A percentile compares a stretch with the other conserved stretches of the same genome.
Evolutionary conservation across 192 early-diverging fungal species (phyloP).

Genomic region (Coemansia sp.): DNA sequence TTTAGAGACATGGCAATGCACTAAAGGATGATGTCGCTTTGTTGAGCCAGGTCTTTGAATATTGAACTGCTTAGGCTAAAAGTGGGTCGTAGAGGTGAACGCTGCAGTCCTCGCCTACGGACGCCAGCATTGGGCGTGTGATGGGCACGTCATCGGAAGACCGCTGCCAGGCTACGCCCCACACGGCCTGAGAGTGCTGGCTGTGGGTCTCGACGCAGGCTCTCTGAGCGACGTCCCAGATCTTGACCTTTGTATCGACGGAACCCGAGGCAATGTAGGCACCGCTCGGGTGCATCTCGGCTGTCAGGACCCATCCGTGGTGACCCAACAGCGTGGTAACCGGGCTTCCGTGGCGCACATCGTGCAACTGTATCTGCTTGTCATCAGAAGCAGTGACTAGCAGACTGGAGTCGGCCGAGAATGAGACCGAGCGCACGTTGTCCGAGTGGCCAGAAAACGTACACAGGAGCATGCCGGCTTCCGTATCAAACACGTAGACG

Average conservation of each 20-base stretch:
- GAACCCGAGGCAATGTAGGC: constrained; percentile 54
- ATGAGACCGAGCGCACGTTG: constrained; percentile 49
- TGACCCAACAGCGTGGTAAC: constrained; percentile 46
- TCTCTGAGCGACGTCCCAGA: constrained; percentile 54
- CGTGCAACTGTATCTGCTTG: constrained; percentile 54
- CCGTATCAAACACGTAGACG: constrained; percentile 47
- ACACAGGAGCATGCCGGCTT: constrained; percentile 30
- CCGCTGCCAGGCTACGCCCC: constrained; percentile 51
- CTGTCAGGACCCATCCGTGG: constrained; percentile 52
- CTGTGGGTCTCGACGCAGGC: constrained; percentile 46
- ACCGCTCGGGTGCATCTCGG: constrained; percentile 45
- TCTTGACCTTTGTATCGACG: constrained; percentile 52
- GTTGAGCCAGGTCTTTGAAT: not conserved
- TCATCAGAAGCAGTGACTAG: constrained; percentile 49
- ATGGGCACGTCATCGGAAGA: constrained; percentile 33
- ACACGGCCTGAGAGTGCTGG: constrained; percentile 48
- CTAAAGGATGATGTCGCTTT: not conserved
- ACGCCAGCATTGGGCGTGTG: constrained; percentile 48
- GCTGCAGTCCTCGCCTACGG: constrained; percentile 49
- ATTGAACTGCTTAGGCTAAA: constrained; percentile 26
- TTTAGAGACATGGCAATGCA: not conserved
- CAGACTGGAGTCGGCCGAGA: constrained; percentile 48
- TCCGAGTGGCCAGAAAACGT: constrained; percentile 54
- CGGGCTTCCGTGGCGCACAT: constrained; percentile 42
- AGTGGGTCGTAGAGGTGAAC: constrained; percentile 49